Evolutionary conservation across 352 stramenopile species (phyloP).

Genomic region (Globisporangium lucens): DNA sequence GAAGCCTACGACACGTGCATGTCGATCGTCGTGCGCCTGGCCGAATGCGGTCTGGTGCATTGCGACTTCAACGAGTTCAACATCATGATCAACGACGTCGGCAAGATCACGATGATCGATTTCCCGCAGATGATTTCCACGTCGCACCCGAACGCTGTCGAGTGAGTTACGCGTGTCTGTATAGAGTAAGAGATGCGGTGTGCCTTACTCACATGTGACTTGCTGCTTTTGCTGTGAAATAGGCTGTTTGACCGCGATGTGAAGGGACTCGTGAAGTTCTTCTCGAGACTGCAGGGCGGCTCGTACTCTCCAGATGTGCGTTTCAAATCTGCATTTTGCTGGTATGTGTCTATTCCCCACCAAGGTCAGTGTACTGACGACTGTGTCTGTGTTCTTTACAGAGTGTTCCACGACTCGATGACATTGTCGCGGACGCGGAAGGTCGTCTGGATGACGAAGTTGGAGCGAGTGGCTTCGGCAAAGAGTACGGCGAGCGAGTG

Average conservation of each 20-base stretch:
- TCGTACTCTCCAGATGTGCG: constrained; percentile 85
- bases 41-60: constrained; percentile 97
- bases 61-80: constrained; percentile 99
- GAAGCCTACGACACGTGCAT: constrained; percentile 95
- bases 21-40: constrained; percentile 95
- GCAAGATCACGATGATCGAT: constrained; percentile 99
- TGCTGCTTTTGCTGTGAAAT: not conserved
- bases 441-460: constrained; percentile 64
- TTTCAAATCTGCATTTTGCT: constrained; percentile 24
- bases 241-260: constrained; percentile 95
- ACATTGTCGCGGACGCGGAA: constrained; percentile 72
- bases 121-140: constrained; percentile 99
- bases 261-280: constrained; percentile 95
- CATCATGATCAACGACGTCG: constrained; percentile 95
- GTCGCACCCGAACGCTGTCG: constrained; percentile 95
- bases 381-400: constrained; percentile 21
- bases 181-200: no score
- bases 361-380: not conserved
- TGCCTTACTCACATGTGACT: not conserved
- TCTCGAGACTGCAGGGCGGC: constrained; percentile 81
- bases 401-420: constrained; percentile 48
- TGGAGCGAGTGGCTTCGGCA: constrained; percentile 77
- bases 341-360: constrained; percentile 19
- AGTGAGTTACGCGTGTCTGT: constrained; percentile 54
- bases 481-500: constrained; percentile 71